Base-by-base conservation (phyloP, 176 grass and related monocot genomes). In the Cocos nucifera region DNA sequence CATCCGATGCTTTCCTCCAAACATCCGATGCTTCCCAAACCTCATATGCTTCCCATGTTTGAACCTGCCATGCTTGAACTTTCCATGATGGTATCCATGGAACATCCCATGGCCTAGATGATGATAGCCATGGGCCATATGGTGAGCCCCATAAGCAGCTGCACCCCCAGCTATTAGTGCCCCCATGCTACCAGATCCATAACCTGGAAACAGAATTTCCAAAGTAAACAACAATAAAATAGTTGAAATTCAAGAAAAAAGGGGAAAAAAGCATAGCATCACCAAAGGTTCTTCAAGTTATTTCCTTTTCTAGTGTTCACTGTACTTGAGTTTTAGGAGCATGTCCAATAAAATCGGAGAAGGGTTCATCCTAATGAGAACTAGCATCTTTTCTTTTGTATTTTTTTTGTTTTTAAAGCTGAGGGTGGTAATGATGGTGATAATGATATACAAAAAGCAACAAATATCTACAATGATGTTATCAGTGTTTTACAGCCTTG, bases 91-190 rank as follows among this genome's bases (percentile, higher is more conserved):
- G 1, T 73, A 22, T 2, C 30, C 66, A 23, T 65, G 48, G 51
- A 51, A 71, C 69, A 71, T 60, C 16, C 69, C 57, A 17, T 71
- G 57, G 2, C 69, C 69, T 6, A 12, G 61, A 54, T 78, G 51
- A 25, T 56, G 66, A 60, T 69, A 57, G 54, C 67, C 66, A 22
- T 70, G 66, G 20, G 75, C 66, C 23, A 54, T 21, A 53, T 80
- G 69, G 53, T 80, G 69, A 48, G 63, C 69, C 5, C 77, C 77
- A 26, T 73, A 80, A 26, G 70, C 77, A 24, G 48, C 59, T 24
- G 77, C 77, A 49, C 77, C 69, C 4, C 57, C 70, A 1, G 69
- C 63, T 0, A 74, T 14, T 15, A 80, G 14, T 19, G 56, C 22
- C 58, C 52, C 69, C 28, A 39, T 65, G 17, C 32, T n/a, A 44